Conservation (phyloP, 1,284 basidiomycete species). For the Apiotrichum gamsii region DNA sequence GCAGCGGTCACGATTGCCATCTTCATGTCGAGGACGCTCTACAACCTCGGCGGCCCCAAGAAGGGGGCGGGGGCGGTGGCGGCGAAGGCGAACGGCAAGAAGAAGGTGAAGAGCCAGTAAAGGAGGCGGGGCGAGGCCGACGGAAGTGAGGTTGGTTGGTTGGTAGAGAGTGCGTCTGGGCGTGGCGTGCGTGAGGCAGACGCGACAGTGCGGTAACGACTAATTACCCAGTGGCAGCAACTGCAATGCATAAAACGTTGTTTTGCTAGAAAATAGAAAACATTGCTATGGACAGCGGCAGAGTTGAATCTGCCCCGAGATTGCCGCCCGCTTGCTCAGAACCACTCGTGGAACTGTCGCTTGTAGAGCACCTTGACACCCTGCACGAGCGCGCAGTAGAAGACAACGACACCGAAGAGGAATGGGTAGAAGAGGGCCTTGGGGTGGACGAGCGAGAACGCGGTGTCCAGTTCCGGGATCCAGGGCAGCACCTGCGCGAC, state of each 20-base stretch:
- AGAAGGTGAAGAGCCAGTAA: constrained; percentile 28
- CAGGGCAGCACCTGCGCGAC: background rate
- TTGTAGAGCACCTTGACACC: background rate
- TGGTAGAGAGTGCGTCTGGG: too few species aligned
- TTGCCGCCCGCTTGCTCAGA: too few species aligned
- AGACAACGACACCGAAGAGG: background rate
- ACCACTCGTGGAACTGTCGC: background rate
- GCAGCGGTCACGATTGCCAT: constrained; percentile 20
- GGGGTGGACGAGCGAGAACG: background rate
- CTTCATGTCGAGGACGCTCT: constrained; percentile 31
- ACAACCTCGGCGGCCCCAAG: constrained; percentile 31
- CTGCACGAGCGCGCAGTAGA: background rate
- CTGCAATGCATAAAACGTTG: too few species aligned
- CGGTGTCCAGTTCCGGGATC: background rate
- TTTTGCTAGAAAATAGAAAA: too few species aligned
- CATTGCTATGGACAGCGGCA: too few species aligned
- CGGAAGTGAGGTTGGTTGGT: too few species aligned
- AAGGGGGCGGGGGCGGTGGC: constrained; percentile 11
- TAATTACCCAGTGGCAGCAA: too few species aligned
- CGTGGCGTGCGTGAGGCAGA: too few species aligned
- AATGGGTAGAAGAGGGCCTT: constrained; percentile 1
- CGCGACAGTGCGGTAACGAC: too few species aligned
- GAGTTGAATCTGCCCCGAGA: too few species aligned
- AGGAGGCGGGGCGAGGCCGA: too few species aligned
- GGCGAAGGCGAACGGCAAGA: constrained; percentile 5